A percentile compares a stretch with the other conserved stretches of the same genome.
These are phyloP conservation scores for Favolaschia claudopus DNA, from an alignment of 768 basidiomycete species.

Conservation along the genomic window DNA sequence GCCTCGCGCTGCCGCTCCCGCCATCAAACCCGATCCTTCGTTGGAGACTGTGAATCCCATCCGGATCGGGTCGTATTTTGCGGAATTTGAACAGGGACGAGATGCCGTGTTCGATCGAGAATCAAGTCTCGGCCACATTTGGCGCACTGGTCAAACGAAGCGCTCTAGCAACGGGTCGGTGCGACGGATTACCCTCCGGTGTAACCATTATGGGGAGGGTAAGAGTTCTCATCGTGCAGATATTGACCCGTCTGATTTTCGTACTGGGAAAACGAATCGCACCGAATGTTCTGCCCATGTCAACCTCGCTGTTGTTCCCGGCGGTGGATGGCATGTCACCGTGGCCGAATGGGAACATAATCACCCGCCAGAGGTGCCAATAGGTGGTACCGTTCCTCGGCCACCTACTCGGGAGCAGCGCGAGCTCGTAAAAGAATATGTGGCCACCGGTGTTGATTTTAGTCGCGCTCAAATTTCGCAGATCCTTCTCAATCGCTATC, in stretches of 20 bases:
- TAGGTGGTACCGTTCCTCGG: background rate
- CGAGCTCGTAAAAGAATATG: conserved; percentile 15
- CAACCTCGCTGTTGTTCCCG: conserved; percentile 19
- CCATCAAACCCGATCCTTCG: background rate
- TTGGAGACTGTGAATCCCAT: background rate
- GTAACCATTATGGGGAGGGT: conserved; percentile 13
- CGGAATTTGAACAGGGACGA: background rate
- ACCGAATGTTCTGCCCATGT: conserved; percentile 30
- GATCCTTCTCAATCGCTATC: conserved; percentile 16
- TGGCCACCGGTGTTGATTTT: conserved; percentile 1
- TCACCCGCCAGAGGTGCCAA: background rate
- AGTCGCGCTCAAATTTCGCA: conserved; percentile 4
- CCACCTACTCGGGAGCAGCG: conserved; percentile 14
- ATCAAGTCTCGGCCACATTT: conserved; percentile 1
- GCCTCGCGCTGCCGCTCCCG: background rate
- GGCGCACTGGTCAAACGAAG: background rate
- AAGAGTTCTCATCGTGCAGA: background rate
- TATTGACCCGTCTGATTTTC: conserved; percentile 21
- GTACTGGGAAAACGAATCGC: background rate
- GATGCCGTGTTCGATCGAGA: background rate
- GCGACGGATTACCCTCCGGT: background rate
- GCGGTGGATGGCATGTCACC: conserved; percentile 20
- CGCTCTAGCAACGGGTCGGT: conserved; percentile 2
- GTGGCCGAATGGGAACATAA: background rate
- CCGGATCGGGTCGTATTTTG: background rate